Percentiles rank a stretch among this genome's conserved stretches.
These are phyloP conservation scores for Tricholoma saponaceum DNA, from an alignment of 768 basidiomycete genomes.

Conservation along the genomic window DNA sequence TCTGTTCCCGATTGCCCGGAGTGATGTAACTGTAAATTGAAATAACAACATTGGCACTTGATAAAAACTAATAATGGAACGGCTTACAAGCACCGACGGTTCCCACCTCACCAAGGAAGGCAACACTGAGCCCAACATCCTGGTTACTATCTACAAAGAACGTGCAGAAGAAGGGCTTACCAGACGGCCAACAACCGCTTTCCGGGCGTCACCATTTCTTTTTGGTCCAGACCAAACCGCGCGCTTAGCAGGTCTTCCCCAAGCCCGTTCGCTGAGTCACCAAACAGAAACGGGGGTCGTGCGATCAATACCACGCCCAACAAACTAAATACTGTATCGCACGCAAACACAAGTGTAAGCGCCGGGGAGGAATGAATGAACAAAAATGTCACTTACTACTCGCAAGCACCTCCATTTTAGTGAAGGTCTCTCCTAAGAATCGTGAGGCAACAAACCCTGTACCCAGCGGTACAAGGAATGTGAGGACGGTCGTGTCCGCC, in stretches of 20 bases:
- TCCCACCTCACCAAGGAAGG: slow-evolving; percentile 53
- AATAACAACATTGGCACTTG: slow-evolving; percentile 6
- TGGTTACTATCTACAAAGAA: not conserved
- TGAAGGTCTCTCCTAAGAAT: slow-evolving; percentile 57
- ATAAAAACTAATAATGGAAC: slow-evolving; percentile 36
- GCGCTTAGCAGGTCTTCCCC: not conserved
- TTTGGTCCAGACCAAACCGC: slow-evolving; percentile 29
- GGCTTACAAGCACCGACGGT: slow-evolving; percentile 65
- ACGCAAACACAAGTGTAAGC: not conserved
- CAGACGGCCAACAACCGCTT: slow-evolving; percentile 37
- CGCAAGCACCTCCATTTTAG: slow-evolving; percentile 49
- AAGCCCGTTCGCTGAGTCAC: slow-evolving; percentile 16
- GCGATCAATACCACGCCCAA: slow-evolving; percentile 80
- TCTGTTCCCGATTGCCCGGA: slow-evolving; percentile 68
- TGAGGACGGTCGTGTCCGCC: slow-evolving; percentile 73
- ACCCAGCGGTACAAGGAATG: slow-evolving; percentile 67
- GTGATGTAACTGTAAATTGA: slow-evolving; percentile 26
- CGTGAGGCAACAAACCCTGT: slow-evolving; percentile 60
- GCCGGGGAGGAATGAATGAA: slow-evolving; percentile 58
- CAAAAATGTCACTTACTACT: slow-evolving; percentile 30
- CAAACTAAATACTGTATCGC: slow-evolving; percentile 52
- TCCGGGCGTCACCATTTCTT: slow-evolving; percentile 24
- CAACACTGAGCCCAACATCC: slow-evolving; percentile 5
- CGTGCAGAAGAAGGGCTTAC: slow-evolving; percentile 24
- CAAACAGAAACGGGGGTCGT: slow-evolving; percentile 73